Conservation (phyloP, 352 stramenopile species). For the Phytophthora citricola region DNA sequence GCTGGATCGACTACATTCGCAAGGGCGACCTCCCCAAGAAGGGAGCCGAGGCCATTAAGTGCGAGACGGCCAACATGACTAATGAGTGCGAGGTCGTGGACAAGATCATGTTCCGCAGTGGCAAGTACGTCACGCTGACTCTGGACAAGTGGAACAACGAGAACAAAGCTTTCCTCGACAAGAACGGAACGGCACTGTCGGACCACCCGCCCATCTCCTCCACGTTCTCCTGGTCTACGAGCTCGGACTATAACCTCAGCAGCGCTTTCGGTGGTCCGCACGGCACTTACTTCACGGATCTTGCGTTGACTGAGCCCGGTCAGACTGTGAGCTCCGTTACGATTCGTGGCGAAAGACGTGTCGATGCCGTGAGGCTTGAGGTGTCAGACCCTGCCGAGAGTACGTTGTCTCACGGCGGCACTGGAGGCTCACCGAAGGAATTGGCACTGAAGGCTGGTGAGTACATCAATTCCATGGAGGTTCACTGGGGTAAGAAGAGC, state of each 20-base stretch:
- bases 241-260: slow-evolving; percentile 38
- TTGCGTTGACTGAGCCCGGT: slow-evolving; percentile 25
- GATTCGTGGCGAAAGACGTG: slow-evolving; percentile 35
- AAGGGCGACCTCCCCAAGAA: slow-evolving; percentile 39
- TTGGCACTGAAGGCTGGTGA: slow-evolving; percentile 45
- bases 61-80: slow-evolving; percentile 40
- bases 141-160: slow-evolving; percentile 56
- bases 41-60: slow-evolving; percentile 47
- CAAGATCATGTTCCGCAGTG: slow-evolving; percentile 68
- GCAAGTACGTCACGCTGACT: slow-evolving; percentile 51
- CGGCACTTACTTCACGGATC: slow-evolving; percentile 46
- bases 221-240: slow-evolving; percentile 47
- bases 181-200: slow-evolving; percentile 43
- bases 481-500: slow-evolving; percentile 48
- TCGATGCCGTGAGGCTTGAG: slow-evolving; percentile 47
- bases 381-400: slow-evolving; percentile 37
- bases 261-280: slow-evolving; percentile 48
- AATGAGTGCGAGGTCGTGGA: slow-evolving; percentile 63
- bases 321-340: slow-evolving; percentile 47
- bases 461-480: slow-evolving; percentile 54
- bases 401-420: slow-evolving; percentile 51
- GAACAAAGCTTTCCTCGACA: slow-evolving; percentile 45
- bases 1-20: slow-evolving; percentile 52
- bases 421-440: slow-evolving; percentile 39
- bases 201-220: slow-evolving; percentile 61